Base-by-base conservation (phyloP, 2,329 filamentous ascomycete genomes). In the Colletotrichum kahawae region DNA sequence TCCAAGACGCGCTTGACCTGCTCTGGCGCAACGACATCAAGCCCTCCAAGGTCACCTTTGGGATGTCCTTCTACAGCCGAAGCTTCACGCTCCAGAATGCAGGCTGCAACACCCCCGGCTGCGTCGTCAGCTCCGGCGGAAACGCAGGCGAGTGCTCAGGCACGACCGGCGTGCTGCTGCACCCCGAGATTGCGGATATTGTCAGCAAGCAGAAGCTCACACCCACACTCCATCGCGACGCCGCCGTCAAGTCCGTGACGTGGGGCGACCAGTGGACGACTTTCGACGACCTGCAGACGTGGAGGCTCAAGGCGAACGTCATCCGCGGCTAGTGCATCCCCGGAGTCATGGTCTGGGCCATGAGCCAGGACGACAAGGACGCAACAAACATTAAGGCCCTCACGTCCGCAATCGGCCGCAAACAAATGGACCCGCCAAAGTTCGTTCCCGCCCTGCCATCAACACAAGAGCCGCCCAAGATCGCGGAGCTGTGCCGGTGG, bases 11-110 rank as follows among this genome's bases (percentile, higher is more conserved):
- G 0, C 71, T 87, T 1, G 83, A 86, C 7, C 82, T 88, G 1
- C 77, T 89, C 2, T 87, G 86, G 84, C 80, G 83, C 18, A 83
- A 81, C 65, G 77, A 82, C 27, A 78, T 89, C 12, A 75, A 80
- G 4, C 83, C 86, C 0, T 48, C 73, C 0, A 84, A 87, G 48
- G 80, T 89, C 14, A 80, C 80, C 16, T 70, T 88, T 18, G 87
- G 87, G 2, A 31, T 84, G 7, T 84, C 79, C 1, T 87, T 85
- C 57, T 88, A 88, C 69, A 85, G 85, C 4, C 71, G 73, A 2
- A 59, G 48, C 5, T 79, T 75, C 33, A 76, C 71, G 6, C 70
- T 79, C 27, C n/a, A 51, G 5, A 64, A 77, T 43, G 18, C 72
- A 4, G 36, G 60, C 10, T 76, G 79, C 56, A 75, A 13, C 9